A percentile compares a stretch with the other conserved stretches of the same genome.
These are phyloP conservation scores for Fusarium sp. DNA, from an alignment of 2,329 filamentous ascomycete species.

Conservation along the genomic window DNA sequence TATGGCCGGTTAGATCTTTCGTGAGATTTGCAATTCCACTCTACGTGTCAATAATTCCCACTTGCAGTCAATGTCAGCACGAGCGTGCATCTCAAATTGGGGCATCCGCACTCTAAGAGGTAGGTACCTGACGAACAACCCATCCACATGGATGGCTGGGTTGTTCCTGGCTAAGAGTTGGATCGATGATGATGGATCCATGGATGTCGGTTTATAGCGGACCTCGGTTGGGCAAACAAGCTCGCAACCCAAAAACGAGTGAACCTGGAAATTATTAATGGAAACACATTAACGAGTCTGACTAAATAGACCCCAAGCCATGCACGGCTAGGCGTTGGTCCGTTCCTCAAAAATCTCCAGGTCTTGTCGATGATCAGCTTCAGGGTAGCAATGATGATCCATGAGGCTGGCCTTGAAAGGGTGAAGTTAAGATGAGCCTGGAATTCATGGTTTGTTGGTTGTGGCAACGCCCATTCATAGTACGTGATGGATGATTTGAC, in stretches of 20 bases:
- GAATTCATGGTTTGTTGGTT: background rate
- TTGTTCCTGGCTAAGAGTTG: background rate
- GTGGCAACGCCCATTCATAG: background rate
- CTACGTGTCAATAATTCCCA: background rate
- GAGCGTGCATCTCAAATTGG: background rate
- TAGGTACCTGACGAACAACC: background rate
- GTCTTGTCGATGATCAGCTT: background rate
- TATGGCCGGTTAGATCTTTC: background rate
- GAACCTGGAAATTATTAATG: background rate
- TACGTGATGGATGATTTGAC: background rate
- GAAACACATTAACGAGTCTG: background rate
- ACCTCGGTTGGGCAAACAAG: background rate
- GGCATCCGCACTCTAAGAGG: background rate
- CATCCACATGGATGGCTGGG: background rate
- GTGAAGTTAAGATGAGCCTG: background rate
- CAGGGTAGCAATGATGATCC: background rate
- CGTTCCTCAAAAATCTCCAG: background rate
- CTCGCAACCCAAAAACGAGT: background rate
- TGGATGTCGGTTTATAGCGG: background rate
- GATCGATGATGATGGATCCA: background rate
- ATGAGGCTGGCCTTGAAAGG: background rate
- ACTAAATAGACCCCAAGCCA: background rate
- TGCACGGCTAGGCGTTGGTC: background rate
- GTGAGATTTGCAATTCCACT: conserved; percentile 4
- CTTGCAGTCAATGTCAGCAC: background rate